These are phyloP conservation scores for Conticribra weissflogii DNA, from an alignment of 108 stramenopile species.

Conservation along the genomic window DNA sequence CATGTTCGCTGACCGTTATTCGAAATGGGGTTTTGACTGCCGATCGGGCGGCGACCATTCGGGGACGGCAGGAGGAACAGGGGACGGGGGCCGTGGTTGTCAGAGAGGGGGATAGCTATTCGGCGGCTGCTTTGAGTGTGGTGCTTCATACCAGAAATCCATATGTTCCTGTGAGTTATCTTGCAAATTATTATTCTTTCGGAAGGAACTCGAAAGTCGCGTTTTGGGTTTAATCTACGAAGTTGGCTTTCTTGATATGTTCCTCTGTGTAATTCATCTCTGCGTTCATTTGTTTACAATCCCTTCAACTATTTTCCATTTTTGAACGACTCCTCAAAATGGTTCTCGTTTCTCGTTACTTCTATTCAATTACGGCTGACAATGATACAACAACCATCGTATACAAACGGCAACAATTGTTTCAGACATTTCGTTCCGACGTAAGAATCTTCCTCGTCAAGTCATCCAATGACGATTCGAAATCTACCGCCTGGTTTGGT, in stretches of 20 bases:
- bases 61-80: slow-evolving; percentile 55
- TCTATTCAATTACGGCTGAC: too few relatives aligned
- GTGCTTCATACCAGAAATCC: slow-evolving; percentile 84
- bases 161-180: slow-evolving; percentile 52
- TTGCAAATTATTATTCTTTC: neutral
- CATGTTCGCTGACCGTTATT: slow-evolving; percentile 88
- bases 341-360: too few relatives aligned
- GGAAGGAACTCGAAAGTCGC: too few relatives aligned
- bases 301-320: too few relatives aligned
- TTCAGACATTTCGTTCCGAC: slow-evolving; percentile 91
- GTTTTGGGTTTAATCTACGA: too few relatives aligned
- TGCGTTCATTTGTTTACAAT: too few relatives aligned
- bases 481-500: slow-evolving; percentile 67
- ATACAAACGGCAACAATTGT: too few relatives aligned
- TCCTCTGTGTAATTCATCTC: too few relatives aligned
- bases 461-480: slow-evolving; percentile 3
- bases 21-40: slow-evolving; percentile 63
- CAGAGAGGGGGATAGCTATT: slow-evolving; percentile 78
- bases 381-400: too few relatives aligned
- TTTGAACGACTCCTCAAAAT: too few relatives aligned
- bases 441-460: slow-evolving; percentile 82
- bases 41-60: slow-evolving; percentile 81
- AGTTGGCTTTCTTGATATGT: too few relatives aligned
- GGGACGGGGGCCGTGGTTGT: slow-evolving; percentile 39
- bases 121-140: slow-evolving; percentile 90